Base-by-base conservation (phyloP, 1,139 yeast species). In the Nakaseomyces uthaithaninus region DNA sequence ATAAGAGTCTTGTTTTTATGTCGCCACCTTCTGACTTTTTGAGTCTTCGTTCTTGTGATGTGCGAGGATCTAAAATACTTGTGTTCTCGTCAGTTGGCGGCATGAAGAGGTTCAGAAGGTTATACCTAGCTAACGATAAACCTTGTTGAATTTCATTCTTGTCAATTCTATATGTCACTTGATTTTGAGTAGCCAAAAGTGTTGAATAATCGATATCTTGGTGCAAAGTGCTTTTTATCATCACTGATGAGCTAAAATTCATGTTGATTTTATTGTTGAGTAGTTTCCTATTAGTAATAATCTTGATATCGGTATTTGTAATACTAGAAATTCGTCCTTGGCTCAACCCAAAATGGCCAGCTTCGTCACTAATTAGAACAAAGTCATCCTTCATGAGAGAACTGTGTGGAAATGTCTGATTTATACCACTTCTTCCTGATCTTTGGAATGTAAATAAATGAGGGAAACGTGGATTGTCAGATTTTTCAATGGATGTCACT, bases 101-200 rank as follows among this genome's bases (percentile, higher is more conserved):
- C 39, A 72, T 51, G 48, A 89, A 77, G 36, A 89, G 59, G 47
- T 81, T 78, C 47, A 87, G 62, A 10, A 91, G 52, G 52, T 89
- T 91, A 59, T 66, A 84, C 36, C 95, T 66, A 0, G 95, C 91
- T 39, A 80, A 56, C 1, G 84, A 75, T 71, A 87, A 71, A 0
- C 93, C 89, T 52, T 75, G 77, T 44, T 74, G 77, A 67, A 80
- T 73, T 40, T 80, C 87, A 59, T 89, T 94, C 52, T 75, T 79
- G 57, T 91, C 97, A 27, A 91, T 67, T 43, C 97, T 68, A 53
- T 73, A 85, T 28, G 53, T 42, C 38, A 45, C 47, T 36, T 36
- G 23, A 34, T 52, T 51, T 42, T 53, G 55, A 6, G 45, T 39
- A 5, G 37, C 36, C 22, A 48, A 17, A 2, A 38, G 26, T 8